Evolutionary conservation across 805 yeast species (phyloP), one percentile per base, ranked within the genome.

Genomic region (Dipodascopsis tothii): DNA sequence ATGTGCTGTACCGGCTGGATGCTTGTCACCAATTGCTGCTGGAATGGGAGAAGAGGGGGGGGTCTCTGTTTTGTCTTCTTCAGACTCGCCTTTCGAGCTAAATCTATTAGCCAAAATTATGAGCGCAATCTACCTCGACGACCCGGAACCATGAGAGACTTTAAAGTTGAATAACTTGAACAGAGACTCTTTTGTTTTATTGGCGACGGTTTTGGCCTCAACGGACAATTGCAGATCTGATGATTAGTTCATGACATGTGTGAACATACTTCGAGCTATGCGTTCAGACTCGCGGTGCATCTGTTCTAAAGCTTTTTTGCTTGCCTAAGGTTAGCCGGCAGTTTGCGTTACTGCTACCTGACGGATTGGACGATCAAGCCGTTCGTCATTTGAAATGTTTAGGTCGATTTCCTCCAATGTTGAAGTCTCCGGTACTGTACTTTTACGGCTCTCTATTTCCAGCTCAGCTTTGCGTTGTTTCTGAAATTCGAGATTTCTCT

Each of bases 281-380:
- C 55, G 43, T 16, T 49, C 52, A 9, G 48, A 38, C 22, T 51
- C 54, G 21, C 34, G 33, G 23, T 41, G 39, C 41, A 51, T 43
- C 30, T 51, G 52, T 23, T 43, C 47, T 23, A 46, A n/a, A 2
- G 56, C 56, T 21, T 51, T 51, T 30, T 43, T 48, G 25, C 49
- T 41, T 2, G 55, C 52, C 43, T 33, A 25, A 14, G 14, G 9
- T 25, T 9, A 25, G 9, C 30, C n/a, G n/a, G n/a, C n/a, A n/a
- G n/a, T n/a, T n/a, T n/a, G n/a, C n/a, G n/a, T n/a, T n/a, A n/a
- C n/a, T n/a, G n/a, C n/a, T n/a, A n/a, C n/a, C n/a, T n/a, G n/a
- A n/a, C n/a, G n/a, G n/a, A n/a, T n/a, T n/a, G n/a, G n/a, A n/a
- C n/a, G n/a, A n/a, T n/a, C n/a, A n/a, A n/a, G n/a, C n/a, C n/a